Percentiles rank a stretch among this genome's conserved stretches.
Conservation (phyloP, 148 eudicot genomes). For the Rhododendron simsii region DNA sequence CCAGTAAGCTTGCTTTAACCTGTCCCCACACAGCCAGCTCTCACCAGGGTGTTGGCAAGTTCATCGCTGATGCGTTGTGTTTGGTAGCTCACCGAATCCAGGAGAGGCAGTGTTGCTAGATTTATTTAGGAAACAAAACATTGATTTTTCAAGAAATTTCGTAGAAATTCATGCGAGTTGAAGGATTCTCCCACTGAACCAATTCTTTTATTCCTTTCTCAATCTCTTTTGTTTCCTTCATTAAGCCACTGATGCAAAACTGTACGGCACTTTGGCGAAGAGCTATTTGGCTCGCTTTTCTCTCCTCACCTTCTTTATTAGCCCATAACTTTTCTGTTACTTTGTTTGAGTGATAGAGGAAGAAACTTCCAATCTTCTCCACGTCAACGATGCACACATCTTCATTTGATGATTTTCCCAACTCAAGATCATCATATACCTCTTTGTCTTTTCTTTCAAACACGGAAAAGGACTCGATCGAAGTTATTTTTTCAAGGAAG, state of each 20-base stretch:
- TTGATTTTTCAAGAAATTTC: slow-evolving; percentile 1
- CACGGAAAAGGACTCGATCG: slow-evolving; percentile 3
- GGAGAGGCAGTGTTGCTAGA: slow-evolving; percentile 3
- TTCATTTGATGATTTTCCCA: slow-evolving; percentile 18
- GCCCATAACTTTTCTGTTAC: slow-evolving; percentile 9
- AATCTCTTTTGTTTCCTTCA: slow-evolving; percentile 29
- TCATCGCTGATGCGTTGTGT: neutral
- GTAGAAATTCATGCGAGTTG: slow-evolving; percentile 15
- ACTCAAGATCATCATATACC: slow-evolving; percentile 23
- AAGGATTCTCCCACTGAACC: slow-evolving; percentile 28
- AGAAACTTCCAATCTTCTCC: slow-evolving; percentile 16
- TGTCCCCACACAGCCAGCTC: too few species aligned
- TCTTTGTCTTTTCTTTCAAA: slow-evolving; percentile 11
- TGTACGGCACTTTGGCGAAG: slow-evolving; percentile 25
- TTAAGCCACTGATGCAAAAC: slow-evolving; percentile 32
- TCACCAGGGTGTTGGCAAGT: too few species aligned
- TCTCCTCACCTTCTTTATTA: slow-evolving; percentile 6
- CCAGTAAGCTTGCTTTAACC: neutral
- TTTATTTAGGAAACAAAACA: neutral
- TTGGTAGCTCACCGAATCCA: neutral
- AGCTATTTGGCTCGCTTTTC: slow-evolving; percentile 15
- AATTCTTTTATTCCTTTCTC: slow-evolving; percentile 30
- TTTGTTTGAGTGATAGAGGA: slow-evolving; percentile 21
- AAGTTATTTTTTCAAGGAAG: slow-evolving; percentile 19
- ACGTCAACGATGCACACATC: slow-evolving; percentile 2